phyloP scores from a whole-genome alignment of 768 basidiomycete genomes.

The Mycena capillaripes region DNA sequence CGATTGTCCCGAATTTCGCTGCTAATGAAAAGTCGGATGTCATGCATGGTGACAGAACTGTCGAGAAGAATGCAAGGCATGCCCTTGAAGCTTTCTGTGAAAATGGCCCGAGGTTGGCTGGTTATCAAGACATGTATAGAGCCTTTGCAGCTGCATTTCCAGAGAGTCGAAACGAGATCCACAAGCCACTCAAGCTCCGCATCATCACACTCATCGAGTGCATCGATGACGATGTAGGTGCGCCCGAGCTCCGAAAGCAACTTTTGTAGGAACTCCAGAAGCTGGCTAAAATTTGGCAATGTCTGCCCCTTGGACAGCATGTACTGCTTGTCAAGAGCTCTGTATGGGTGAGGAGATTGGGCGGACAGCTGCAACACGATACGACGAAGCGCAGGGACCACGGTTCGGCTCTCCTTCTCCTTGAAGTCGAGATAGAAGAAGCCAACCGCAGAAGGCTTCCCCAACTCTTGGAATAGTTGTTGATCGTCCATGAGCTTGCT shows the following conservation, averaged over 20 bases:
- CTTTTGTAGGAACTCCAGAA: neutral
- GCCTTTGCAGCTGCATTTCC: neutral
- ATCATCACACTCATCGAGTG: constrained; percentile 7
- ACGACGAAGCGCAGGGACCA: neutral
- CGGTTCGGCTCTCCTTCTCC: neutral
- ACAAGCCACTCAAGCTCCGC: neutral
- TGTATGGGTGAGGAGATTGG: neutral
- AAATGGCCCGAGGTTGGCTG: too few relatives aligned
- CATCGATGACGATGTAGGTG: constrained; percentile 8
- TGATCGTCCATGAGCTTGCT: too few relatives aligned
- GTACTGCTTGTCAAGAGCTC: neutral
- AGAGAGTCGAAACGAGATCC: neutral
- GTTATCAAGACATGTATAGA: too few relatives aligned
- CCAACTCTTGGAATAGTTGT: too few relatives aligned
- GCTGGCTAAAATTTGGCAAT: neutral
- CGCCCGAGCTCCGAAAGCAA: constrained; percentile 3
- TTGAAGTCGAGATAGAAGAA: constrained; percentile 21
- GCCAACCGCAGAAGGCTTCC: neutral
- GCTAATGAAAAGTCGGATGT: too few relatives aligned
- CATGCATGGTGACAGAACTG: too few relatives aligned
- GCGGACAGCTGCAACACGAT: constrained; percentile 14
- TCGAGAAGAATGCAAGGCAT: too few relatives aligned
- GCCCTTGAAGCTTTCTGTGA: too few relatives aligned
- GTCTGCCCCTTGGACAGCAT: neutral
- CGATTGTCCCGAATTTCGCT: too few relatives aligned